Conservation (phyloP, 805 yeast species). For the Metschnikowia lochheadii region DNA sequence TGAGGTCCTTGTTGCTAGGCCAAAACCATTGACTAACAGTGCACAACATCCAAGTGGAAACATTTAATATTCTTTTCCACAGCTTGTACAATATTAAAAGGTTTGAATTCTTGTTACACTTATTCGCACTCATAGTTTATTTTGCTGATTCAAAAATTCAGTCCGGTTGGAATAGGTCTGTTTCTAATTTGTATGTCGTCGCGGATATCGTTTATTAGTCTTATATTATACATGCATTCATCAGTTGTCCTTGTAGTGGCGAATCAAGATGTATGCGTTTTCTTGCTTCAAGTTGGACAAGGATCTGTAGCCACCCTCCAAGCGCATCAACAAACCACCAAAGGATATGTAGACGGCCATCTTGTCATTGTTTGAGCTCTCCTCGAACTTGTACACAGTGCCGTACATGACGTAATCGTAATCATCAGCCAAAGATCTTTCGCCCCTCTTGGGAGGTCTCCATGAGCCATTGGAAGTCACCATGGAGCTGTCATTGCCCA, state of each 20-base stretch:
- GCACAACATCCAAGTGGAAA: not conserved
- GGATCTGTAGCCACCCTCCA: conserved; percentile 92
- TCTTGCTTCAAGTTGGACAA: conserved; percentile 89
- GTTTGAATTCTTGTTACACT: too few relatives aligned
- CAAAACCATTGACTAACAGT: not conserved
- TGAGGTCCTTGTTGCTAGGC: not conserved
- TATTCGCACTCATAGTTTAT: too few relatives aligned
- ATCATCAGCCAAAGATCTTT: conserved; percentile 87
- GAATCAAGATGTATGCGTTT: conserved; percentile 82
- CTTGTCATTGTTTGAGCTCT: conserved; percentile 57
- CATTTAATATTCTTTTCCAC: too few relatives aligned
- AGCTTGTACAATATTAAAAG: too few relatives aligned
- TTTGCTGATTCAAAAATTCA: too few relatives aligned
- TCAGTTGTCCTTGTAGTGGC: conserved; percentile 50
- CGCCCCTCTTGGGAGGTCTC: conserved; percentile 82
- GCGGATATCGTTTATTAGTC: conserved; percentile 1
- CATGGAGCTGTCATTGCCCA: conserved; percentile 47
- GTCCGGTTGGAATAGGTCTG: too few relatives aligned
- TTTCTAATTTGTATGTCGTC: not conserved
- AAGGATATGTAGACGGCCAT: conserved; percentile 91
- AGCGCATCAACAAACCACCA: conserved; percentile 89
- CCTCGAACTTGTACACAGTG: conserved; percentile 94
- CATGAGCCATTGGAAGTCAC: conserved; percentile 58
- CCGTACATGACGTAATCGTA: conserved; percentile 99
- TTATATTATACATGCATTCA: conserved; percentile 12